Evolutionary conservation across 106 monocot genomes (phyloP), one percentile per base, ranked within the genome.

Genomic region (Acanthochlamys bracteata): DNA sequence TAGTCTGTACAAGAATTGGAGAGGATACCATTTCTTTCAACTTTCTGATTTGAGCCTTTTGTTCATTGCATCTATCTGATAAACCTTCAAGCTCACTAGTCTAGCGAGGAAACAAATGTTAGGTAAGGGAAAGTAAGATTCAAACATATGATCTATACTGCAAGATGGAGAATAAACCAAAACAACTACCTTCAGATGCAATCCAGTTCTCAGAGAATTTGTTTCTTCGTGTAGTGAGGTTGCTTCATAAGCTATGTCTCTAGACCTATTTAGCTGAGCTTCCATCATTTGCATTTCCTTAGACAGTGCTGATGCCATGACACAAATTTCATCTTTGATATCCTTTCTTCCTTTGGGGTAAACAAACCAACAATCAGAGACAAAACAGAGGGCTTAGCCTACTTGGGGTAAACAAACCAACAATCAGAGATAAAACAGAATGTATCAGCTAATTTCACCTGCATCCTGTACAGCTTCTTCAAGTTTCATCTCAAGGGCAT

Each of bases 261-360:
- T 98, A 55, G 71, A 88, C 65, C 80, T 72, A 85, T 83, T 98
- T 45, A 91, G 72, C 52, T 91, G 96, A 65, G 79, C 68, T 59
- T 88, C 91, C 85, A 91, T 80, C 88, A 98, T 83, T 58, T 88
- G 85, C 78, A 91, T 83, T 79, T 98, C 96, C 59, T 73, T 85
- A 57, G 80, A 74, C 43, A 98, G 72, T 58, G 91, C 85, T 52
- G 84, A 80, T 20, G 85, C 88, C 91, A 98, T 88, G 42, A 88
- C 88, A 71, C 58, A 67, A 65, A 98, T 91, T 66, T 98, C 96
- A 68, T 98, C 76, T 60, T 91, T 98, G 57, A 91, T 80, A 59
- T 98, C 96, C 51, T 98, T 88, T 74, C 83, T 86, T 41, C 78
- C 90, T 91, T 68, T 53, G 73, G 72, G 3, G 51, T n/a, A 3